phyloP scores from a whole-genome alignment of 257 asterid species.

The Nicotiana tomentosiformis region DNA sequence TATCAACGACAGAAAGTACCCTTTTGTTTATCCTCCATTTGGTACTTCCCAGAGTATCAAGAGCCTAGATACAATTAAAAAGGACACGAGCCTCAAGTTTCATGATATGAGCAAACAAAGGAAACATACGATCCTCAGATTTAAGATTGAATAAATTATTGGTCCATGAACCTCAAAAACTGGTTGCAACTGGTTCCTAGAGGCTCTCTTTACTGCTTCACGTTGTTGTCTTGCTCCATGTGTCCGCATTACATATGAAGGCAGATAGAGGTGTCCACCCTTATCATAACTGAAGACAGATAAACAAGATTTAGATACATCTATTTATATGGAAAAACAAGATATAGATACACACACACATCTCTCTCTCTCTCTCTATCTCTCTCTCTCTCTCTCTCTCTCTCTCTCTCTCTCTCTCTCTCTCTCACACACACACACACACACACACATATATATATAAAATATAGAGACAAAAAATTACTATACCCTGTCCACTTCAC shows the following conservation, averaged over 20 bases:
- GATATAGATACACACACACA: not conserved
- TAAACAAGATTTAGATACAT: not conserved
- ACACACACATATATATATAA: not conserved
- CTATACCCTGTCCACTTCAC: constrained; percentile 86
- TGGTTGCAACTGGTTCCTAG: constrained; percentile 54
- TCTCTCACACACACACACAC: too few relatives aligned
- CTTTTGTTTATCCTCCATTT: constrained; percentile 92
- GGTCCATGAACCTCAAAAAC: constrained; percentile 71
- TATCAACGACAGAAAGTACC: constrained; percentile 67
- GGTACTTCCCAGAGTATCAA: constrained; percentile 92
- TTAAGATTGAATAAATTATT: constrained; percentile 6
- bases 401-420: too few relatives aligned
- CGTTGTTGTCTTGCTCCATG: constrained; percentile 95
- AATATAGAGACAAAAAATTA: not conserved
- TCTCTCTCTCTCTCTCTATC: too few relatives aligned
- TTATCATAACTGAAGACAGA: constrained; percentile 61
- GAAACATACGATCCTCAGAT: not conserved
- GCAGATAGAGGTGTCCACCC: constrained; percentile 81
- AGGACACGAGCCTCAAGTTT: not conserved
- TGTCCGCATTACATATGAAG: constrained; percentile 94
- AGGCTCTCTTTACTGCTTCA: constrained; percentile 67
- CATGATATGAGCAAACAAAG: constrained; percentile 3
- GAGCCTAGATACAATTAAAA: constrained; percentile 47
- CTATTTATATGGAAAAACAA: constrained; percentile 2
- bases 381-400: too few relatives aligned